Evolutionary conservation across 768 basidiomycete genomes (phyloP).

Genomic region (Naganishia antarctica): DNA sequence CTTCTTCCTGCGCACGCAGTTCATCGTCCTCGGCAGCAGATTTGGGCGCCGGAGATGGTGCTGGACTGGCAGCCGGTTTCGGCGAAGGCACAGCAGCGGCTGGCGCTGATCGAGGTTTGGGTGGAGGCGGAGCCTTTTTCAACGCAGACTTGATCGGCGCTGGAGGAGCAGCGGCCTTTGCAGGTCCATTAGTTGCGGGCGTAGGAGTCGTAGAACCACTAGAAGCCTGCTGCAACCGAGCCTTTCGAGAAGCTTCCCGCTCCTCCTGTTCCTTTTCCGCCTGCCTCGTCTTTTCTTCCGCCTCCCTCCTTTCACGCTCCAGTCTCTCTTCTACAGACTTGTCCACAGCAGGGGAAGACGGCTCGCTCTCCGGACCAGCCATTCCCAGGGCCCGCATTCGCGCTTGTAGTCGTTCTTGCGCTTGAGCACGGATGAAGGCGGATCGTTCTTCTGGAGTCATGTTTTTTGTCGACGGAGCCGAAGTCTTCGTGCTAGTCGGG

Average conservation of each 20-base stretch:
- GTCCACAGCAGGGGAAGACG: slow-evolving; percentile 55
- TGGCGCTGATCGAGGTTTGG: slow-evolving; percentile 29
- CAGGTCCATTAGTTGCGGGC: slow-evolving; percentile 53
- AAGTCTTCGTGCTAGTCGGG: slow-evolving; percentile 51
- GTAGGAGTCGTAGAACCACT: slow-evolving; percentile 9
- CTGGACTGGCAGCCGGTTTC: slow-evolving; percentile 49
- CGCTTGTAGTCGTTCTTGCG: slow-evolving; percentile 72
- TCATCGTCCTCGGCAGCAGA: slow-evolving; percentile 62
- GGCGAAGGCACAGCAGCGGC: slow-evolving; percentile 48
- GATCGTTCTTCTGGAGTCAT: slow-evolving; percentile 81
- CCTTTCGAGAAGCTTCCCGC: slow-evolving; percentile 65
- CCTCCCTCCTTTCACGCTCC: slow-evolving; percentile 79
- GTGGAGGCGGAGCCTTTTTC: slow-evolving; percentile 52
- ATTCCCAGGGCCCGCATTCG: slow-evolving; percentile 82
- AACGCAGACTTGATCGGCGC: slow-evolving; percentile 49
- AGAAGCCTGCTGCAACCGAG: slow-evolving; percentile 63
- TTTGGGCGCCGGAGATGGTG: slow-evolving; percentile 50
- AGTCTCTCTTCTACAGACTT: slow-evolving; percentile 78
- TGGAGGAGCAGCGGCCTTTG: slow-evolving; percentile 48
- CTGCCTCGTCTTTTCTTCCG: slow-evolving; percentile 71
- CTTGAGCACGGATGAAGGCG: slow-evolving; percentile 72
- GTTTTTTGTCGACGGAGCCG: slow-evolving; percentile 57
- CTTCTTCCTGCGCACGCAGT: slow-evolving; percentile 65
- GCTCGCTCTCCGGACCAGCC: slow-evolving; percentile 40
- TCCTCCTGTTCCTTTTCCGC: slow-evolving; percentile 80